Conservation (phyloP, 495 filamentous ascomycete species). For the Massariosphaeria phaeospora region DNA sequence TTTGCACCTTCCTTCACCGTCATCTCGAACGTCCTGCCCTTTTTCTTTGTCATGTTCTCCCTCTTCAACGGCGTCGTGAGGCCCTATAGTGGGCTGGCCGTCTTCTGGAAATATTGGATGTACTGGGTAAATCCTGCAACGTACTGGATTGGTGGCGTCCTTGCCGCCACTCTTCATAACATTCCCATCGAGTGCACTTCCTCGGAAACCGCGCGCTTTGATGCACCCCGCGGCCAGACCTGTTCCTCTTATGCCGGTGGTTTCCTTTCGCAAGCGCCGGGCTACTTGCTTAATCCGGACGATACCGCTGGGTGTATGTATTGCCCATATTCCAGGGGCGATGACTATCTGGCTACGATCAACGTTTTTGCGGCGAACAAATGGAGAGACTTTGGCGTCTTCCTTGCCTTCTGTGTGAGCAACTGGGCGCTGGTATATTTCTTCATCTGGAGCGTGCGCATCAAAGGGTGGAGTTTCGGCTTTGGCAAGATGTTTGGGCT, state of each 20-base stretch:
- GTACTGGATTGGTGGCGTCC: conserved; percentile 71
- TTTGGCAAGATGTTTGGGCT: conserved; percentile 50
- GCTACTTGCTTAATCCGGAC: conserved; percentile 53
- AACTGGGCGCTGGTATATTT: conserved; percentile 82
- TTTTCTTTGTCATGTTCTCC: conserved; percentile 73
- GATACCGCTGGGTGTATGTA: conserved; percentile 62
- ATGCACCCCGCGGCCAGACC: conserved; percentile 57
- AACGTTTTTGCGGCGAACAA: conserved; percentile 62
- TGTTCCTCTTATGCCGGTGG: conserved; percentile 53
- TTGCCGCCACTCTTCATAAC: conserved; percentile 55
- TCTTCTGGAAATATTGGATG: conserved; percentile 45
- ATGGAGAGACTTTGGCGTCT: conserved; percentile 76
- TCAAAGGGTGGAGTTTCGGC: conserved; percentile 70
- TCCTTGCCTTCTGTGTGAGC: conserved; percentile 67
- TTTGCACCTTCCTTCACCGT: conserved; percentile 77
- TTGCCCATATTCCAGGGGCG: conserved; percentile 56
- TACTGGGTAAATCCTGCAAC: conserved; percentile 42
- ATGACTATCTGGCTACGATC: conserved; percentile 62
- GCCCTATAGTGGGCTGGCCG: conserved; percentile 38
- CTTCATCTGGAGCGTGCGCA: conserved; percentile 73
- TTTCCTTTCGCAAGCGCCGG: conserved; percentile 29
- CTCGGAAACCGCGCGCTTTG: conserved; percentile 61
- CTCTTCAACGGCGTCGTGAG: conserved; percentile 69
- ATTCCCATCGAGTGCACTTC: conserved; percentile 54
- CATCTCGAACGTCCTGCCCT: conserved; percentile 69